phyloP scores from a whole-genome alignment of 2,329 filamentous ascomycete species.

The Xylariaceae sp. region DNA sequence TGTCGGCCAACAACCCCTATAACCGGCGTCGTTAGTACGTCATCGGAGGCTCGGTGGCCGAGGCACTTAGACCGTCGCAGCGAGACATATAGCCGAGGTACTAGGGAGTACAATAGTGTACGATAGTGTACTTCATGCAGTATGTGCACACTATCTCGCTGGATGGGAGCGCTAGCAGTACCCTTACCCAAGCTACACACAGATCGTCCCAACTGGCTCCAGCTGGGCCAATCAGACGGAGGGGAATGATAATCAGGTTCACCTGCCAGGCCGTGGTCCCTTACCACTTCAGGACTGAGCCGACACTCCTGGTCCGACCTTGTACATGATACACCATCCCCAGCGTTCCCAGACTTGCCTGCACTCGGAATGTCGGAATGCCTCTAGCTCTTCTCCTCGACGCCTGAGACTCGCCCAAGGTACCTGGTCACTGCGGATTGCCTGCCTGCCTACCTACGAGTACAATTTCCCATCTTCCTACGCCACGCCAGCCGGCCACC shows the following conservation, averaged over 20 bases:
- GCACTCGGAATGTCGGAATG: not conserved
- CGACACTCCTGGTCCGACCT: not conserved
- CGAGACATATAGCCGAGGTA: too few species aligned
- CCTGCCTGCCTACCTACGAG: not conserved
- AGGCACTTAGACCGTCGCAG: too few species aligned
- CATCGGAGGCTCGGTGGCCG: too few species aligned
- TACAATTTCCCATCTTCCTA: not conserved
- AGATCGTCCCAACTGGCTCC: not conserved
- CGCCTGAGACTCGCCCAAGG: too few species aligned
- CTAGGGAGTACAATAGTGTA: too few species aligned
- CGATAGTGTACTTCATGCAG: too few species aligned
- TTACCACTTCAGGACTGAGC: not conserved
- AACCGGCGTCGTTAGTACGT: too few species aligned
- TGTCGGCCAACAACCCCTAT: too few species aligned
- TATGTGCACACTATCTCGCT: not conserved
- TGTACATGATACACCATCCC: not conserved
- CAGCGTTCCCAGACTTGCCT: too few species aligned
- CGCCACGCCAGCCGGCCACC: not conserved
- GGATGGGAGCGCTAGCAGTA: constrained; percentile 3
- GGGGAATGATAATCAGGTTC: constrained; percentile 19
- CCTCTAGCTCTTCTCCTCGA: not conserved
- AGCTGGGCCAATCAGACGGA: constrained; percentile 8
- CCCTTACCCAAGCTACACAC: constrained; percentile 5
- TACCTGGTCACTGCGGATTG: too few species aligned
- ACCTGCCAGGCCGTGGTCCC: constrained; percentile 5